Evolutionary conservation across 2,329 filamentous ascomycete genomes (phyloP), one percentile per base, ranked within the genome.

Genomic region (Pseudocercospora musae): DNA sequence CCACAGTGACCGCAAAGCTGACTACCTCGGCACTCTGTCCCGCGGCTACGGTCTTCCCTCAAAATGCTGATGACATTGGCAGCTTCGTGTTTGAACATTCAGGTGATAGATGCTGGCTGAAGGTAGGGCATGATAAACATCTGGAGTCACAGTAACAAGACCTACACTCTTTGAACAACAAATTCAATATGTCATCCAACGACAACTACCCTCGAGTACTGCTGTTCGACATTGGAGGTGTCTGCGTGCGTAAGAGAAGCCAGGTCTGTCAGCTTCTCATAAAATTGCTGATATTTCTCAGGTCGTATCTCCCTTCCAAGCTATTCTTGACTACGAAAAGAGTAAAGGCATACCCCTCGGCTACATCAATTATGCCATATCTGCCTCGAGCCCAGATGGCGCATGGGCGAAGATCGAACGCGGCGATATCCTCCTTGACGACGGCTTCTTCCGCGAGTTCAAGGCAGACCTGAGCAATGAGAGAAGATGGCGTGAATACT

Each of bases 141-240:
- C 44, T 48, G 21, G n/a, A 25, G 44, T 23, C 44, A 63, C 21
- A 69, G 67, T 57, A 70, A 40, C 13, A 40, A 66, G 42, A 58
- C 62, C 15, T 69, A 66, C 57, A 63, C 57, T n/a, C 65, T 48
- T 70, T 69, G 27, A 62, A 64, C 46, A 63, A 64, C 11, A 64
- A 59, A 53, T 59, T 68, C 62, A 59, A 66, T 25, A 72, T 72
- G 70, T 59, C 69, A 31, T 31, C 25, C 56, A 44, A 54, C 48
- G 31, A 57, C 59, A 23, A 57, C 29, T 68, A 68, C 57, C 90
- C 90, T 29, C 89, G 90, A 70, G 90, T 91, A 59, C 80, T 96
- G 31, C 82, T 99, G 21, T 98, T 98, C 76, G 95, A 99, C 78
- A 95, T 99, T 69, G 95, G 95, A 42, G 95, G 95, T 65, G 95